phyloP scores from a whole-genome alignment of 2,329 filamentous ascomycete species.

The Phyllosticta citrichinensis region DNA sequence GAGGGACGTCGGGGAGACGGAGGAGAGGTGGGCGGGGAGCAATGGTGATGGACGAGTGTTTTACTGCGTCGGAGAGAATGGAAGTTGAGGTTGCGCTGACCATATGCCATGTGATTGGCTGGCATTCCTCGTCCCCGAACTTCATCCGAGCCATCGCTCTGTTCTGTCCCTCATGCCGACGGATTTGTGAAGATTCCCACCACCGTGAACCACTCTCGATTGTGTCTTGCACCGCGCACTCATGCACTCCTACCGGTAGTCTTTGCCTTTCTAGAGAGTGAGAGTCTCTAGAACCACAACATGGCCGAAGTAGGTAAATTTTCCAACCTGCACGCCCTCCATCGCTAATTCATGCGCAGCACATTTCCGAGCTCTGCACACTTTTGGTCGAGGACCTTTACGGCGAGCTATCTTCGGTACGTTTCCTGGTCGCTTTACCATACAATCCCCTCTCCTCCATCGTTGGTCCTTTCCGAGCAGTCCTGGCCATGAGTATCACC shows the following conservation, averaged over 20 bases:
- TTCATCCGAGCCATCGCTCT: neutral
- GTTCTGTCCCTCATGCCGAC: neutral
- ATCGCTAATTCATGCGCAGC: conserved; percentile 42
- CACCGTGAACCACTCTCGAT: neutral
- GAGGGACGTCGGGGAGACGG: conserved; percentile 23
- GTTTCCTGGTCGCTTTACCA: conserved; percentile 24
- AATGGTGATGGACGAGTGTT: conserved; percentile 29
- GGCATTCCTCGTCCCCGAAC: neutral
- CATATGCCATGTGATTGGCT: conserved; percentile 3
- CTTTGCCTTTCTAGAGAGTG: conserved; percentile 9
- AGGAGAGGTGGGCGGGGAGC: conserved; percentile 42
- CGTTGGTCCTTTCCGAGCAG: neutral
- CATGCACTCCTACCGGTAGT: conserved; percentile 8
- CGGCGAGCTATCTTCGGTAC: conserved; percentile 84
- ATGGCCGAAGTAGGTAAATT: conserved; percentile 6
- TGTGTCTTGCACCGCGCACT: neutral
- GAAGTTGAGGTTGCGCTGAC: conserved; percentile 9
- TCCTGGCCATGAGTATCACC: neutral
- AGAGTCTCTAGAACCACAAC: conserved; percentile 10
- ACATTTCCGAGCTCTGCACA: conserved; percentile 76
- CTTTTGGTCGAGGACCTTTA: conserved; percentile 82
- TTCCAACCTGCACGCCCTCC: neutral
- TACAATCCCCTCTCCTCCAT: neutral
- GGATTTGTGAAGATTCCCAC: neutral
- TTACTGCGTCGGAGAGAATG: conserved; percentile 22